Base-by-base conservation (phyloP, 129 eudicot genomes). In the Dittrichia graveolens region DNA sequence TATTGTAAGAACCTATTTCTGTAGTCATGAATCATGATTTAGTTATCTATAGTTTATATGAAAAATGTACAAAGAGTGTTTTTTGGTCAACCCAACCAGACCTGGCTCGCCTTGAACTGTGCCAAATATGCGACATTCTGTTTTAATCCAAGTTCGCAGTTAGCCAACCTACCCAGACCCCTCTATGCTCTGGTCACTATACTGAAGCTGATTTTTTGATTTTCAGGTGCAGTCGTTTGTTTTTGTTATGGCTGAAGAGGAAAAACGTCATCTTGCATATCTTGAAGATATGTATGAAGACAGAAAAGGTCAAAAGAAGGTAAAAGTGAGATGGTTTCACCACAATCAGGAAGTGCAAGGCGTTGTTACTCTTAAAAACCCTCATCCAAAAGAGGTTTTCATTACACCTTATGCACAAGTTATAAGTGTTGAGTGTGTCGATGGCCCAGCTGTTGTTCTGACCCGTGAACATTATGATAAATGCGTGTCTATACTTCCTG, bases 251-350 rank as follows among this genome's bases (percentile, higher is more conserved):
- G 96, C 99, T 24, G 95, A 88, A 75, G 94, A 91, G 70, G 97
- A 86, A 61, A 85, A 83, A 71, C 89, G 81, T 16, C 86, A 91
- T 73, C 82, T 95, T 55, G 99, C 99, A 54, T 95, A 95, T 74
- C 76, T 95, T 19, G 99, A 95, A 81, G 99, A 95, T 71, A 85
- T 95, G 99, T 95, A 95, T 6, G 99, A 95, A 76, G 99, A 95
- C 65, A 72, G 83, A 54, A 95, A 95, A 53, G 81, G 91, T 68
- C 97, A 90, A 77, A 95, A 88, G 83, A 95, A 95, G 69, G 97
- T 95, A 58, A 95, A 88, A 88, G 99, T 95, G 75, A 83, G 96
- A 79, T 95, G 99, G 99, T 95, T 95, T 82, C 99, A 95, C 77
- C 88, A 86, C 67, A 88, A 82, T 70, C 85, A 77, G 78, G 99